These are phyloP conservation scores for Fusarium sp. DNA, from an alignment of 2,329 filamentous ascomycete species.

Conservation along the genomic window DNA sequence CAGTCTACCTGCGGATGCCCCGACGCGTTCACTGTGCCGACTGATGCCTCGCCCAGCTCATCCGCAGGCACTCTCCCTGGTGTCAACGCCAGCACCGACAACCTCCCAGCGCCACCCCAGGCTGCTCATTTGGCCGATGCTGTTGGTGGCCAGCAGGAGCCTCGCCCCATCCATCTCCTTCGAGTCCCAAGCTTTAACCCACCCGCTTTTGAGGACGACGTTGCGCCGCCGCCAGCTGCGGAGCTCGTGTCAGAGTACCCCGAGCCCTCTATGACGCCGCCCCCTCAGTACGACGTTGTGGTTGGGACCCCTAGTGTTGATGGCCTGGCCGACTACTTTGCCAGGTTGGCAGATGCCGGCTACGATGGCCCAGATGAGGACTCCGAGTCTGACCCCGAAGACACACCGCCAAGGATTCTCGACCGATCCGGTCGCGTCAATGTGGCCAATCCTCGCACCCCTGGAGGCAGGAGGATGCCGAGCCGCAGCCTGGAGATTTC, in stretches of 20 bases:
- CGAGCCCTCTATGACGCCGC: slow-evolving; percentile 77
- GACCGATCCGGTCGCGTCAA: slow-evolving; percentile 71
- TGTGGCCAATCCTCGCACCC: slow-evolving; percentile 70
- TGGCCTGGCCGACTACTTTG: slow-evolving; percentile 88
- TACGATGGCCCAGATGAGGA: slow-evolving; percentile 58
- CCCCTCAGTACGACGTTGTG: slow-evolving; percentile 87
- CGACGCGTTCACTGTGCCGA: slow-evolving; percentile 64
- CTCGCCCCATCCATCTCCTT: slow-evolving; percentile 87
- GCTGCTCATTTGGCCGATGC: slow-evolving; percentile 66
- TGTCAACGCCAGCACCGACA: slow-evolving; percentile 53
- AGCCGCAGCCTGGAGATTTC: slow-evolving; percentile 72
- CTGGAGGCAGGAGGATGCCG: slow-evolving; percentile 67
- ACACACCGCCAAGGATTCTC: slow-evolving; percentile 62
- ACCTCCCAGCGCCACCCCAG: slow-evolving; percentile 67
- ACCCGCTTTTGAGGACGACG: slow-evolving; percentile 86
- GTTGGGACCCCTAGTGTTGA: slow-evolving; percentile 79
- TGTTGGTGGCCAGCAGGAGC: slow-evolving; percentile 52
- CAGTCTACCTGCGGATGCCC: slow-evolving; percentile 70
- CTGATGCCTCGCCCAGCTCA: slow-evolving; percentile 79
- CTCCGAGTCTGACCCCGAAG: slow-evolving; percentile 60
- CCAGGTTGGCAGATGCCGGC: slow-evolving; percentile 82
- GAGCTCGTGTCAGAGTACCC: slow-evolving; percentile 43
- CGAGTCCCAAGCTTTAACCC: slow-evolving; percentile 90
- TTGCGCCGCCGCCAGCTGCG: slow-evolving; percentile 55
- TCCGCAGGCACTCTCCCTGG: slow-evolving; percentile 66